Base-by-base conservation (phyloP, 495 filamentous ascomycete genomes). In the Bacidia rubella region DNA sequence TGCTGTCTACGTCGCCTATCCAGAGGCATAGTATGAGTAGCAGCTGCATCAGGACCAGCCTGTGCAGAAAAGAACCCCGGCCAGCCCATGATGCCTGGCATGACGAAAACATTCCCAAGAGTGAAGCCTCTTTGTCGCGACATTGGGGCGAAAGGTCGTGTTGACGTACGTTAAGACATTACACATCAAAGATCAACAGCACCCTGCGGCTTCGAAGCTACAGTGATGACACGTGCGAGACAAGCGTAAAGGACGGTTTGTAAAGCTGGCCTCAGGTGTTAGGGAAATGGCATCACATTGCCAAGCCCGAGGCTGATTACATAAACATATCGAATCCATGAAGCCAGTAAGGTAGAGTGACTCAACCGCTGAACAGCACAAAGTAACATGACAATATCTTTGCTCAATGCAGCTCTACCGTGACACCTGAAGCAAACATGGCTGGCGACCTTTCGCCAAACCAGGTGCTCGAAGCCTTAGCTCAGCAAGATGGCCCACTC, bases 391-490 rank as follows among this genome's bases (percentile, higher is more conserved):
- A 35, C 5, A 7, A 35, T 7, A 35, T 35, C 5, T 35, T 35
- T 5, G 29, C 7, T 35, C 29, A 35, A 35, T 15, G 15, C 29
- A 35, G 15, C 15, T 7, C 29, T 15, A 5, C 29, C 7, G 29
- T 35, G 29, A 35, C 29, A 35, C 7, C 15, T 5, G 15, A 35
- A 15, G 5, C 67, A 35, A 15, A 35, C 55, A 44, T 44, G 49
- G 49, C 24, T 2, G 25, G 21, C 32, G 32, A 42, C 2, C 23
- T 52, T 43, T 42, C 49, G 43, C 49, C 49, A 3, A 52, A 52
- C 35, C 66, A 78, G 53, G 74, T 90, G 47, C 72, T 93, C 63
- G 74, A 80, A 48, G 76, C 78, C 48, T 70, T 93, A 63, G 76
- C 76, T 67, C 69, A 77, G 60, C 67, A 73, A 58, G 62, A 81